Conservation (phyloP, 2,329 filamentous ascomycete genomes). For the Aspergillaceae sp. region DNA sequence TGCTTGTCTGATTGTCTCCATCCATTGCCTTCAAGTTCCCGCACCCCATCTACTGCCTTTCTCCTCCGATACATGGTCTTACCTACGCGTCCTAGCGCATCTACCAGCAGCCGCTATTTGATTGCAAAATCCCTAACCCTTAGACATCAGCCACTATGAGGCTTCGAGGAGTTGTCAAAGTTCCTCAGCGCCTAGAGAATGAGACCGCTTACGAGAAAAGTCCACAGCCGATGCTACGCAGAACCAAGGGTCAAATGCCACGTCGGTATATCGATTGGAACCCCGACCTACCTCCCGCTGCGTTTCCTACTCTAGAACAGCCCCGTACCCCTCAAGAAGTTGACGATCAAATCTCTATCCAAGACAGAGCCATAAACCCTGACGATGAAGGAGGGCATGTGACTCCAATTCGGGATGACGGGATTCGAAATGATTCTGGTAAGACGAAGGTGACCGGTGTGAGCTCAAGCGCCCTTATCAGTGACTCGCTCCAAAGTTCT, state of each 20-base stretch:
- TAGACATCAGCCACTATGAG: conserved; percentile 17
- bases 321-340: conserved; percentile 3
- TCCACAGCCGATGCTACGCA: conserved; percentile 8
- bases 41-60: background rate
- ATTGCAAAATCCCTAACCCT: background rate
- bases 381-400: background rate
- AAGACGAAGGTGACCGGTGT: background rate
- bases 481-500: conserved; percentile 13
- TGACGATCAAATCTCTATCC: background rate
- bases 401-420: background rate
- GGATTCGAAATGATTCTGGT: background rate
- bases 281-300: conserved; percentile 32
- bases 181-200: conserved; percentile 20
- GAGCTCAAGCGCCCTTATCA: conserved; percentile 7
- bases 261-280: conserved; percentile 25
- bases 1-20: too few relatives aligned
- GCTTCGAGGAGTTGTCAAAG: conserved; percentile 23
- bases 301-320: conserved; percentile 32
- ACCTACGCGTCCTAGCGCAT: background rate
- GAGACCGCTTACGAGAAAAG: conserved; percentile 15
- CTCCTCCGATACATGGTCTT: background rate
- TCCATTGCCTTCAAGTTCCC: too few relatives aligned
- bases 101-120: background rate
- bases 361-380: background rate
- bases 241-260: conserved; percentile 4